These are phyloP conservation scores for Penicillium daleae DNA, from an alignment of 495 filamentous ascomycete species.

Conservation along the genomic window DNA sequence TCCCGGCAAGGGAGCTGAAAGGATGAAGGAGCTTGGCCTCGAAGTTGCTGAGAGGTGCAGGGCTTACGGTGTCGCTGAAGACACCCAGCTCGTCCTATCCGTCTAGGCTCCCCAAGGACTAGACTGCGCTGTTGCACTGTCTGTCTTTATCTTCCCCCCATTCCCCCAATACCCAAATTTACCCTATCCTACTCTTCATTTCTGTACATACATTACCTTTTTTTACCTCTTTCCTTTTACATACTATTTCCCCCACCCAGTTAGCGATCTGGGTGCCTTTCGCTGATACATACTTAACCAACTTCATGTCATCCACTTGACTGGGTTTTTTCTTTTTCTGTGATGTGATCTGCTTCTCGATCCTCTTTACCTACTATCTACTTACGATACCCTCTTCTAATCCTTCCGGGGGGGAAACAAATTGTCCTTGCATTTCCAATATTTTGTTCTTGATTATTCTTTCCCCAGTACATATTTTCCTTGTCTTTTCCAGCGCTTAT, in stretches of 20 bases:
- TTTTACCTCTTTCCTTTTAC: conserved; percentile 30
- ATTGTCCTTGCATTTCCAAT: conserved; percentile 29
- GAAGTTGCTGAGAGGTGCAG: conserved; percentile 77
- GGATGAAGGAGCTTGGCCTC: conserved; percentile 92
- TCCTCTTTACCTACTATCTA: conserved; percentile 20
- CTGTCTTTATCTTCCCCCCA: conserved; percentile 26
- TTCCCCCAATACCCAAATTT: conserved; percentile 3
- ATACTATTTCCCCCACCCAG: conserved; percentile 15
- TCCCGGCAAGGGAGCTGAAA: conserved; percentile 86
- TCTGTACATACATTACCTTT: conserved; percentile 43
- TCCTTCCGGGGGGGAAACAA: conserved; percentile 23
- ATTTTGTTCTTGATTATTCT: conserved; percentile 9
- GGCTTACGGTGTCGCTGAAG: conserved; percentile 61
- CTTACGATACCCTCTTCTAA: conserved; percentile 21
- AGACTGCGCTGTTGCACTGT: conserved; percentile 14
- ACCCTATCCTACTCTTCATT: conserved; percentile 2
- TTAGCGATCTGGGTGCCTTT: conserved; percentile 29
- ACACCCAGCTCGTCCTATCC: conserved; percentile 80
- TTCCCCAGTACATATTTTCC: conserved; percentile 8
- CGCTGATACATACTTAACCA: conserved; percentile 33
- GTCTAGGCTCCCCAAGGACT: conserved; percentile 51
- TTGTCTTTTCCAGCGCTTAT: conserved; percentile 1
- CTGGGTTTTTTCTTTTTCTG: conserved; percentile 18
- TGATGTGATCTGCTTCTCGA: conserved; percentile 1
- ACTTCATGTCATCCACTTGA: conserved; percentile 28